phyloP scores from a whole-genome alignment of 2,329 filamentous ascomycete genomes.

The Aspergillus thermomutatus region DNA sequence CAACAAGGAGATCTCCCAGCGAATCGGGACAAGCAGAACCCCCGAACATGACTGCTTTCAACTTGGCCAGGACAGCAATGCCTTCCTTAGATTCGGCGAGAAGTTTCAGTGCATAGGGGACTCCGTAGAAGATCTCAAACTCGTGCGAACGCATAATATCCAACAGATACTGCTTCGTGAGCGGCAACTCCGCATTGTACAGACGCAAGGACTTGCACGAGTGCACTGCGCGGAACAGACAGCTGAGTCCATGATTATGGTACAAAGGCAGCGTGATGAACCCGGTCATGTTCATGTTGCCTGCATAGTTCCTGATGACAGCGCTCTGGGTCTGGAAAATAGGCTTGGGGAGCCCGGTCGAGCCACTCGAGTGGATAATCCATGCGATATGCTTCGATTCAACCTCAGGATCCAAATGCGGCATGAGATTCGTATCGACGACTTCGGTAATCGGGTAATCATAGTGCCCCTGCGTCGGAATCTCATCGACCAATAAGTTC shows the following conservation, averaged over 20 bases:
- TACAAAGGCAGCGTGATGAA: constrained; percentile 58
- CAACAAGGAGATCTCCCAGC: constrained; percentile 53
- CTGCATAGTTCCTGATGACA: constrained; percentile 48
- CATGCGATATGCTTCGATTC: constrained; percentile 36
- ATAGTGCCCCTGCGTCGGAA: constrained; percentile 19
- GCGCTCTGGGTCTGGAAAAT: constrained; percentile 57
- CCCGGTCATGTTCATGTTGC: constrained; percentile 45
- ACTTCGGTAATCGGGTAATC: constrained; percentile 15
- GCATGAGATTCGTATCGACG: constrained; percentile 19
- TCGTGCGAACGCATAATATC: constrained; percentile 42
- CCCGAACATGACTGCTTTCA: constrained; percentile 56
- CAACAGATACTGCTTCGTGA: constrained; percentile 51
- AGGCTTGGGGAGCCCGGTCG: constrained; percentile 61
- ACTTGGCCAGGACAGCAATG: constrained; percentile 43
- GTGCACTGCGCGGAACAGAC: constrained; percentile 53
- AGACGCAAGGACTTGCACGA: constrained; percentile 51
- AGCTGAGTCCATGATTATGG: constrained; percentile 58
- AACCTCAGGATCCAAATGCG: constrained; percentile 21
- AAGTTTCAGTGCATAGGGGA: constrained; percentile 64
- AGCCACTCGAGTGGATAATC: constrained; percentile 54
- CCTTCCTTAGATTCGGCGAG: constrained; percentile 58
- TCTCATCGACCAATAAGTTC: constrained; percentile 25
- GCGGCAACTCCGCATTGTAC: constrained; percentile 54
- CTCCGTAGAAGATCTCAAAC: constrained; percentile 56
- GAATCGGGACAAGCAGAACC: constrained; percentile 59